Base-by-base conservation (phyloP, 2,329 filamentous ascomycete species). In the Ophiocordyceps robertsii region DNA sequence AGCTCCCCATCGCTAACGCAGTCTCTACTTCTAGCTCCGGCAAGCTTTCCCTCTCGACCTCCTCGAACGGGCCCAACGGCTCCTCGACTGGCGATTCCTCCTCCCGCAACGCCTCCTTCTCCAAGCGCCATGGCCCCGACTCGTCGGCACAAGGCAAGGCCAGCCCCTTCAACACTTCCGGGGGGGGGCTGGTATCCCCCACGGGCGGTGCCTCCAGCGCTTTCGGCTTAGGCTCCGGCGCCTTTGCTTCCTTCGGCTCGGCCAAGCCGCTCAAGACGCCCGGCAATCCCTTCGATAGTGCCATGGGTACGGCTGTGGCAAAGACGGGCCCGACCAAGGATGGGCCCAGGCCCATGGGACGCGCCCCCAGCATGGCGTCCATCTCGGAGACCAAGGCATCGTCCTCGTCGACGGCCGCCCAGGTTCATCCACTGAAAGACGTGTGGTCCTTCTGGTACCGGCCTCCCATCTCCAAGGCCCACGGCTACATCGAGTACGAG, bases 361-460 rank as follows among this genome's bases (percentile, higher is more conserved):
- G 57, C 45, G 48, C 50, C 12, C 48, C 56, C 14, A 53, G 56
- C 49, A 69, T 70, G 65, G 58, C 64, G 44, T 63, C 69, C 44
- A 68, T 73, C 46, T 59, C 67, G 45, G 69, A 73, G 55, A 54
- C 58, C 42, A 58, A 50, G 39, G 44, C 49, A 13, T 43, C 52
- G 17, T 46, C 47, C n/a, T 59, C 64, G 43, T 62, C 63, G 42
- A 60, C 63, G 42, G 62, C 66, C 44, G 53, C 65, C 44, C 66
- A 70, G 53, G 54, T 59, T 46, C 64, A 66, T 49, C 72, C 75
- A 46, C 72, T 96, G 54, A 88, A 84, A 65, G 81, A 87, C 62
- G 82, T 80, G 49, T 98, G 92, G 92, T 82, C 94, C 30, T 87
- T 96, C 61, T 96, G 92, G 88, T 98, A 93, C 65, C 79, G 92